Base-by-base conservation (phyloP, 1,284 basidiomycete genomes). In the Filobasidium uniguttulatum region DNA sequence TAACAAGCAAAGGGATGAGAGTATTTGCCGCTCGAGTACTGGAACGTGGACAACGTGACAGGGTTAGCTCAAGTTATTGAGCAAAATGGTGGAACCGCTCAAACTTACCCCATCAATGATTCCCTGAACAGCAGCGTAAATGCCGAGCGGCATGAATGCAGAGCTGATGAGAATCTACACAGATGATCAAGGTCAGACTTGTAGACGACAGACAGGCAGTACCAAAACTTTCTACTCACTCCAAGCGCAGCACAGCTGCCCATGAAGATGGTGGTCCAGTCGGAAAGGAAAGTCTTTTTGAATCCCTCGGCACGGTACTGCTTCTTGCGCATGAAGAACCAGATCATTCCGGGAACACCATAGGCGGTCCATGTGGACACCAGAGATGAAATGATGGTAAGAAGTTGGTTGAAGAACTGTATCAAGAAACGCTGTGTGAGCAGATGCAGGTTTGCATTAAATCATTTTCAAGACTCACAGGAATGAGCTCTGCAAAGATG, bases 331-430 rank as follows among this genome's bases (percentile, higher is more conserved):
- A 51, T 51, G 55, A 62, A 61, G 54, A 64, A 59, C 61, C 62
- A 65, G 37, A 64, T 58, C 46, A 67, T 55, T 43, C 61, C 60
- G 10, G 58, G 56, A n/a, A 57, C 54, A 37, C 64, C 65, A 44
- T 57, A 65, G 20, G 61, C 58, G 57, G 62, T 65, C 64, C 64
- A 64, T 5, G 61, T 60, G 23, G 59, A 62, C 60, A 64, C 64
- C 35, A 67, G 52, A 31, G 61, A 56, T 17, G 60, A 62, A 44
- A 66, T 59, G 50, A 67, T 63, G 28, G 62, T 65, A 23, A 67
- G 54, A 46, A 67, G 61, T 38, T 63, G 56, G 56, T 65, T 67
- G 61, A 67, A 67, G 57, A 66, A 66, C 48, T 57, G 23, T 15
- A 14, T 20, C 14, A 5, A 20, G 7, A 38, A 14, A 48, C 28